Conservation (phyloP, 1,284 basidiomycete genomes). For the Cutaneotrichosporon sp. region DNA sequence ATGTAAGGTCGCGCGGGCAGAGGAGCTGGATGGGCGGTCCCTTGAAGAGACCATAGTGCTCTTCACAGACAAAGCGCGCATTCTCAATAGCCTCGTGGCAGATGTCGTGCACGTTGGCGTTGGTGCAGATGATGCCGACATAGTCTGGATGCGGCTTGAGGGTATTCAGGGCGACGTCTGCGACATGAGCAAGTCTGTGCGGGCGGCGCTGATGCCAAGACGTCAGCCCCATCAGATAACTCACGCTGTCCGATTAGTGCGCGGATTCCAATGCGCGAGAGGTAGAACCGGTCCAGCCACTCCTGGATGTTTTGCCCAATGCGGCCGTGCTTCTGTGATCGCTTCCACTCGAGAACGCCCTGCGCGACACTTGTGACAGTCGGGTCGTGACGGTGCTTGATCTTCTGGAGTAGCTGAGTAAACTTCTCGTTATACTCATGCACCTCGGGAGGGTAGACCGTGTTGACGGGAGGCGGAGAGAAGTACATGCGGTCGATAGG, state of each 20-base stretch:
- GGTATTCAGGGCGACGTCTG: constrained; percentile 88
- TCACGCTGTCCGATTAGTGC: constrained; percentile 78
- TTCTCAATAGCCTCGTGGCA: constrained; percentile 98
- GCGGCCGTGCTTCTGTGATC: constrained; percentile 50
- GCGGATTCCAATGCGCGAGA: constrained; percentile 94
- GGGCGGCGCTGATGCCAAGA: neutral
- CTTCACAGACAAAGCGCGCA: constrained; percentile 95
- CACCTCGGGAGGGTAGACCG: constrained; percentile 87
- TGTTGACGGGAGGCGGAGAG: constrained; percentile 63
- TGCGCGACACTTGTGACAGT: constrained; percentile 97
- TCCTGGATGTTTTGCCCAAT: constrained; percentile 83
- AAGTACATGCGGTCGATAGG: constrained; percentile 71
- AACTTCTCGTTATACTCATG: constrained; percentile 91
- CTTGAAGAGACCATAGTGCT: constrained; percentile 92
- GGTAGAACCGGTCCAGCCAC: constrained; percentile 96
- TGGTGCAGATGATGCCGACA: constrained; percentile 97
- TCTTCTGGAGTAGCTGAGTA: constrained; percentile 80
- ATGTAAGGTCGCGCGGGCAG: constrained; percentile 81
- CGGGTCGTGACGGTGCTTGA: constrained; percentile 94
- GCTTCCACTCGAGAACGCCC: constrained; percentile 67
- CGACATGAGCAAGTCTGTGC: constrained; percentile 12
- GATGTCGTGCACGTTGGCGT: constrained; percentile 92
- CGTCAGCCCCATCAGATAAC: constrained; percentile 14
- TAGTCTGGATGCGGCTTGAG: constrained; percentile 85
- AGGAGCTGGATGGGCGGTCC: constrained; percentile 96